Evolutionary conservation across 2,329 filamentous ascomycete species (phyloP), one percentile per base, ranked within the genome.

Genomic region (Dactylellina haptotyla): DNA sequence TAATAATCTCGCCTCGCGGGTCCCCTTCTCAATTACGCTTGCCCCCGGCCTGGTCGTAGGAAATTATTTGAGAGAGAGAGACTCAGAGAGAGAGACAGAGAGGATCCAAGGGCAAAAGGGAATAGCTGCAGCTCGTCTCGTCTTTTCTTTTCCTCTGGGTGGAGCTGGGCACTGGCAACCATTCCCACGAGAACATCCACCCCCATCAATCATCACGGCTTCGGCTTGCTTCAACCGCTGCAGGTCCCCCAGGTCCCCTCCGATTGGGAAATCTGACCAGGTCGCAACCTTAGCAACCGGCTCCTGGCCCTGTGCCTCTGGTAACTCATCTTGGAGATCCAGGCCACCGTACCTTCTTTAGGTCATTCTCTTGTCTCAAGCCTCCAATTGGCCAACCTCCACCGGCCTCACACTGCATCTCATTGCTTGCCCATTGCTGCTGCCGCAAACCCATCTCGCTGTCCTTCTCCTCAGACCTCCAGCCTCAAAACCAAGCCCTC

Each of bases 221-320:
- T 48, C 12, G 56, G 25, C 56, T 28, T 39, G 28, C 25, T 32
- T 32, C 41, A n/a, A n/a, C n/a, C n/a, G n/a, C n/a, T n/a, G n/a
- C n/a, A n/a, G n/a, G n/a, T n/a, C 20, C 37, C 12, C n/a, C 54
- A 50, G 20, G 43, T n/a, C 26, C 26, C 20, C 14, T 43, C 59
- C 67, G 39, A 53, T 59, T 46, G 46, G 59, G 59, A 65, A 72
- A 65, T 26, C 37, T 34, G 66, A 72, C 67, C 59, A 61, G 67
- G 59, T 53, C 67, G 67, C 62, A 72, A 72, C 67, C 67, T 72
- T 72, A 72, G 67, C 67, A 72, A 72, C 67, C 67, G 67, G 66
- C 67, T 64, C 43, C 50, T 63, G 46, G 51, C 67, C 66, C 58
- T 71, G 39, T 62, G 28, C 34, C 30, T 26, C 18, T 6, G 32